A percentile compares a stretch with the other conserved stretches of the same genome.
Conservation (phyloP, 176 grass and related monocot species). For the Triticum turgidum region DNA sequence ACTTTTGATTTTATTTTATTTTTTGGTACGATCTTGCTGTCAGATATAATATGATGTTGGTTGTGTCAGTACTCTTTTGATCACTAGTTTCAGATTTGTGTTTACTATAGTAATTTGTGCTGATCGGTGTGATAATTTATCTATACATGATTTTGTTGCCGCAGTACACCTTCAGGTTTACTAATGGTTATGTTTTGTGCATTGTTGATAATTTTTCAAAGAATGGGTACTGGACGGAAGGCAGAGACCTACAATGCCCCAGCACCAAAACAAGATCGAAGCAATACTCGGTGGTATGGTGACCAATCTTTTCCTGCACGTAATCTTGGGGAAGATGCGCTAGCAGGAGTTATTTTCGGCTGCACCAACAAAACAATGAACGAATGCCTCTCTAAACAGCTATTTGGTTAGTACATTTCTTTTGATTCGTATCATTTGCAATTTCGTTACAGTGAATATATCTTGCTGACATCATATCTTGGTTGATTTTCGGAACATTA, state of each 20-base stretch:
- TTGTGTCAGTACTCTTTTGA: not conserved
- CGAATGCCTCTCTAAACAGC: conserved; percentile 80
- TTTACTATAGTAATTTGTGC: conserved; percentile 8
- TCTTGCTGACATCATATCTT: not conserved
- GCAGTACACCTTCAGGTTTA: not conserved
- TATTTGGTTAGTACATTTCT: conserved; percentile 68
- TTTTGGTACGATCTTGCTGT: not conserved
- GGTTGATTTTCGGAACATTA: conserved; percentile 13
- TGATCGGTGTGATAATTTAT: conserved; percentile 21
- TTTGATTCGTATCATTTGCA: not conserved
- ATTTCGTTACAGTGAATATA: not conserved
- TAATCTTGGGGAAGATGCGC: conserved; percentile 44
- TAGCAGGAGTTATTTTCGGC: conserved; percentile 81
- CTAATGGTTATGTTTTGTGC: conserved; percentile 19
- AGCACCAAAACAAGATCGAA: not conserved
- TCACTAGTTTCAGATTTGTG: not conserved
- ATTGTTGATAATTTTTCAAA: conserved; percentile 24
- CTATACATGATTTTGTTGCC: not conserved
- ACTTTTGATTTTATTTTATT: not conserved
- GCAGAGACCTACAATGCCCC: conserved; percentile 2
- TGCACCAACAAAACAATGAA: conserved; percentile 62
- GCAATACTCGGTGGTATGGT: not conserved
- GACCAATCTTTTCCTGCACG: conserved; percentile 20
- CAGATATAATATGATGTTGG: not conserved
- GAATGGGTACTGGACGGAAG: conserved; percentile 62